Evolutionary conservation across 1,139 yeast genomes (phyloP).

Genomic region (Magnusiomyces paraingens): DNA sequence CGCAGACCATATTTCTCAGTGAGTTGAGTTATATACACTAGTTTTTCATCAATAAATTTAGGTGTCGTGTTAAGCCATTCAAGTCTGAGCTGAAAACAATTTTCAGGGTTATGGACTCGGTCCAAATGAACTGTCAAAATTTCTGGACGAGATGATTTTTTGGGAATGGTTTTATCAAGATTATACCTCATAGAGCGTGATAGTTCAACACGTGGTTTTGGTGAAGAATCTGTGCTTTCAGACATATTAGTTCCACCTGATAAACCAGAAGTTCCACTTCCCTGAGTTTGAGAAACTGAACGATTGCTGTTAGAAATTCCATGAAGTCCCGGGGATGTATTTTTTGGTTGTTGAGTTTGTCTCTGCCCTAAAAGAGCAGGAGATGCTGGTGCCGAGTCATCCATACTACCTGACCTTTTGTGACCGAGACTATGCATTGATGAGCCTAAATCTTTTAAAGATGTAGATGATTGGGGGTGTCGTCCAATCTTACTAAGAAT

Average conservation of each 20-base stretch:
- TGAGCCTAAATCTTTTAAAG: slow-evolving; percentile 2
- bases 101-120: slow-evolving; percentile 88
- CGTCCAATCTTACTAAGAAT: slow-evolving; percentile 3
- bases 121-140: slow-evolving; percentile 81
- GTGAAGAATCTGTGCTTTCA: neutral
- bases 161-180: slow-evolving; percentile 55
- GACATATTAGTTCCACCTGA: neutral
- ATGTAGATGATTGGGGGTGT: slow-evolving; percentile 9
- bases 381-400: neutral
- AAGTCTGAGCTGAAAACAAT: slow-evolving; percentile 82
- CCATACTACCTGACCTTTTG: neutral
- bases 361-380: neutral
- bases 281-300: neutral
- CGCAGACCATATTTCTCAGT: slow-evolving; percentile 83
- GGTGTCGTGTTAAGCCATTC: slow-evolving; percentile 95
- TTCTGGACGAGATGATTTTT: slow-evolving; percentile 70
- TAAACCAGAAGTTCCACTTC: no score
- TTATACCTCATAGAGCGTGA: slow-evolving; percentile 63
- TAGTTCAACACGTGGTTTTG: slow-evolving; percentile 39
- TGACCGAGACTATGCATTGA: slow-evolving; percentile 7
- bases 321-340: neutral
- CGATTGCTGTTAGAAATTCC: no score
- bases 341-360: neutral
- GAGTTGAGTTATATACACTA: slow-evolving; percentile 70
- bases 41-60: slow-evolving; percentile 80